A percentile compares a stretch with the other conserved stretches of the same genome.
These are phyloP conservation scores for Endothia cerciana DNA, from an alignment of 2,329 filamentous ascomycete genomes.

Conservation along the genomic window DNA sequence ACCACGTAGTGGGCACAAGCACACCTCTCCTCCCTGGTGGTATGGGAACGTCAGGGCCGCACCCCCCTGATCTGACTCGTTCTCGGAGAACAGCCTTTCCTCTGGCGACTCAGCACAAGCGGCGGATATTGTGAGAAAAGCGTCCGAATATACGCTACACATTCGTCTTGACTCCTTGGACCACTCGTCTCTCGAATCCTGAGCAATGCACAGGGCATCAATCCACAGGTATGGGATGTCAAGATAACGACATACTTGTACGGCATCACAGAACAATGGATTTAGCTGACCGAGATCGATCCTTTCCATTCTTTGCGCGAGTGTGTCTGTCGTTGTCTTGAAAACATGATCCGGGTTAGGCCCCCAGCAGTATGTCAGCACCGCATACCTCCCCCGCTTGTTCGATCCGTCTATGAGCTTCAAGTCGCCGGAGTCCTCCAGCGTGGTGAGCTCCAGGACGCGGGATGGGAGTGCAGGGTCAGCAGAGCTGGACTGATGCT, in stretches of 20 bases:
- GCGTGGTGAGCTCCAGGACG: background rate
- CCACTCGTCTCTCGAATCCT: slow-evolving; percentile 6
- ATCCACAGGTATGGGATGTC: slow-evolving; percentile 11
- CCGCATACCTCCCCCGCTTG: slow-evolving; percentile 5
- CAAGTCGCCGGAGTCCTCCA: background rate
- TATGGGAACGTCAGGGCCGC: background rate
- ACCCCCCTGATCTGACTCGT: too few species aligned
- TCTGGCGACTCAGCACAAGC: background rate
- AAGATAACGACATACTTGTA: background rate
- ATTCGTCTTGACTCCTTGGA: background rate
- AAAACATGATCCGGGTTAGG: background rate
- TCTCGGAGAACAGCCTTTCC: background rate
- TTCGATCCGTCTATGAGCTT: slow-evolving; percentile 1
- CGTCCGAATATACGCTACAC: background rate
- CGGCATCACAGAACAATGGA: background rate
- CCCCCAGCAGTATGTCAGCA: slow-evolving; percentile 13
- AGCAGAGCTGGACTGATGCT: too few species aligned
- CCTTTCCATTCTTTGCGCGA: background rate
- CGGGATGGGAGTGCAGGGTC: background rate
- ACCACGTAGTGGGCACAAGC: background rate
- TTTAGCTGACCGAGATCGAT: background rate
- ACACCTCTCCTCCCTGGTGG: background rate
- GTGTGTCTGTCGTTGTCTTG: background rate
- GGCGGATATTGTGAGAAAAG: background rate
- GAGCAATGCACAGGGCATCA: slow-evolving; percentile 8